A percentile compares a stretch with the other conserved stretches of the same genome.
Conservation (phyloP, 495 filamentous ascomycete genomes). For the Staphylotrichum tortipilum region DNA sequence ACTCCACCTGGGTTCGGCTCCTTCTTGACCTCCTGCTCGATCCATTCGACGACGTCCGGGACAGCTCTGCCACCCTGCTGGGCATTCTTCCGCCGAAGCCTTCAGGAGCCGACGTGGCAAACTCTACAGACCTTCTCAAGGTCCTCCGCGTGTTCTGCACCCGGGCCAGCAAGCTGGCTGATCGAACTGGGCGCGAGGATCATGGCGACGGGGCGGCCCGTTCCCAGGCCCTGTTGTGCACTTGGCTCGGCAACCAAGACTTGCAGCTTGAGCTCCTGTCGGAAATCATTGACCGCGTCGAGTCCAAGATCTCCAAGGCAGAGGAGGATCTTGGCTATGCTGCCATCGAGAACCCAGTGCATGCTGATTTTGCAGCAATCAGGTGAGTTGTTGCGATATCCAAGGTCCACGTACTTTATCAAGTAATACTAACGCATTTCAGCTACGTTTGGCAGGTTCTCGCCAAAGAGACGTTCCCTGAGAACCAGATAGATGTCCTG, state of each 20-base stretch:
- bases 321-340: conserved; percentile 51
- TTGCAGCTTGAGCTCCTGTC: conserved; percentile 37
- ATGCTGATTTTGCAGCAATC: conserved; percentile 59
- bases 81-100: conserved; percentile 30
- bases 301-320: conserved; percentile 47
- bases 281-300: conserved; percentile 40
- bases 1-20: conserved; percentile 49
- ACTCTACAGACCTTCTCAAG: conserved; percentile 14
- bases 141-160: conserved; percentile 30
- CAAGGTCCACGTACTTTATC: not conserved
- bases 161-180: conserved; percentile 49
- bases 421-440: conserved; percentile 7
- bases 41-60: conserved; percentile 87
- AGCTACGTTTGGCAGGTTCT: conserved; percentile 41
- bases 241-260: conserved; percentile 32
- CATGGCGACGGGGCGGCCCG: conserved; percentile 79
- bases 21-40: conserved; percentile 74
- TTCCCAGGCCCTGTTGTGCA: conserved; percentile 43
- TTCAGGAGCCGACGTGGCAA: not conserved
- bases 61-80: conserved; percentile 51
- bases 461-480: conserved; percentile 21
- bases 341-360: conserved; percentile 56
- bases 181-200: conserved; percentile 66
- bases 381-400: too few species aligned
- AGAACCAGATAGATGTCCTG: conserved; percentile 32